Percentiles rank a stretch among this genome's conserved stretches.
These are phyloP conservation scores for Solidago caesia DNA, from an alignment of 129 eudicot species.

Conservation along the genomic window DNA sequence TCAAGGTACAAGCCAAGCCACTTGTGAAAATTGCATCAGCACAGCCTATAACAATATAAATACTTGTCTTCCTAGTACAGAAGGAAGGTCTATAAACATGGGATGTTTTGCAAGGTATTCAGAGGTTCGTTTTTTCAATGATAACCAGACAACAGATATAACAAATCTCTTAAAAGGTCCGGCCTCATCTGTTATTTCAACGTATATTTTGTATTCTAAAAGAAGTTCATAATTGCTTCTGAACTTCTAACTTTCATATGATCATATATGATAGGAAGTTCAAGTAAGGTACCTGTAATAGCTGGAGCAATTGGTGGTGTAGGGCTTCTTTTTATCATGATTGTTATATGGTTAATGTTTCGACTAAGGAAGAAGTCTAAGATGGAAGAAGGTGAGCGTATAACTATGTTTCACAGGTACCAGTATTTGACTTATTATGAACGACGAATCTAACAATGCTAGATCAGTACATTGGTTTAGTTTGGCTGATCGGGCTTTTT, in stretches of 20 bases:
- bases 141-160: slow-evolving; percentile 55
- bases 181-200: not conserved
- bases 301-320: slow-evolving; percentile 57
- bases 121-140: slow-evolving; percentile 44
- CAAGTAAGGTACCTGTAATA: slow-evolving; percentile 48
- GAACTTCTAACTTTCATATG: slow-evolving; percentile 5
- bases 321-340: slow-evolving; percentile 20
- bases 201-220: not conserved
- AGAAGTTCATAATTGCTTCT: not conserved
- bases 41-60: slow-evolving; percentile 37
- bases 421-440: not conserved
- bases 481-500: not conserved
- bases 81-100: slow-evolving; percentile 54
- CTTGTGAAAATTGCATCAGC: slow-evolving; percentile 54
- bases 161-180: slow-evolving; percentile 47
- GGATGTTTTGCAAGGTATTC: slow-evolving; percentile 76
- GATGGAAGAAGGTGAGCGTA: slow-evolving; percentile 44
- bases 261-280: slow-evolving; percentile 34
- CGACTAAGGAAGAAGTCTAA: slow-evolving; percentile 36
- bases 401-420: not conserved
- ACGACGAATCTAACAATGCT: not conserved
- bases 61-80: slow-evolving; percentile 53
- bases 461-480: too few species aligned
- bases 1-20: slow-evolving; percentile 35
- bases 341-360: slow-evolving; percentile 21